phyloP scores from a whole-genome alignment of 2,329 filamentous ascomycete genomes.

The Penicillium crustosum region DNA sequence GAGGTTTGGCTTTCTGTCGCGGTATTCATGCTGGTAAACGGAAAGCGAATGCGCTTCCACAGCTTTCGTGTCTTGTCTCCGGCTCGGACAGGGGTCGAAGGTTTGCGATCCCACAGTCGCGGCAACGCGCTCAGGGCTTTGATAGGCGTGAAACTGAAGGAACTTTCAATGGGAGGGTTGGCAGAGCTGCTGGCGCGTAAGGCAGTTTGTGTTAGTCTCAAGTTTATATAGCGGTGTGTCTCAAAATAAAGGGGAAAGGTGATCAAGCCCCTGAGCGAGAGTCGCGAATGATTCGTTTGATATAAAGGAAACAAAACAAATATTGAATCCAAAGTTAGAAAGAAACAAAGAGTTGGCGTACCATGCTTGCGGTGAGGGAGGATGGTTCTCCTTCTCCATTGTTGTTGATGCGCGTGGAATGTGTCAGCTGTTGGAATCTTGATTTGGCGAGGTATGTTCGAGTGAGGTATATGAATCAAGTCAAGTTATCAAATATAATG shows the following conservation, averaged over 20 bases:
- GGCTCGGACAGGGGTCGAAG: slow-evolving; percentile 41
- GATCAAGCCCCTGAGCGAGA: slow-evolving; percentile 5
- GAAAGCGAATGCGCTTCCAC: slow-evolving; percentile 47
- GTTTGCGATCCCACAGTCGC: slow-evolving; percentile 48
- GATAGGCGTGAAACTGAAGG: slow-evolving; percentile 45
- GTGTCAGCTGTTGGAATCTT: slow-evolving; percentile 23
- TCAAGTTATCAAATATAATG: background rate
- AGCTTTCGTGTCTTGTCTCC: slow-evolving; percentile 46
- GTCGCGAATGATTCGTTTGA: background rate
- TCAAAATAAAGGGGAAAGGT: slow-evolving; percentile 4
- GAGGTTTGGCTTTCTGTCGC: slow-evolving; percentile 26
- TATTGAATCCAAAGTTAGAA: background rate
- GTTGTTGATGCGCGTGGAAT: slow-evolving; percentile 27
- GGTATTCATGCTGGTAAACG: slow-evolving; percentile 36
- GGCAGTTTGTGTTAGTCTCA: slow-evolving; percentile 15
- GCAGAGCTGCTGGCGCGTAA: slow-evolving; percentile 8
- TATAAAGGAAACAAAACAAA: background rate
- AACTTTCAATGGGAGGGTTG: slow-evolving; percentile 21
- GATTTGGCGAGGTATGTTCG: background rate
- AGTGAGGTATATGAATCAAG: background rate
- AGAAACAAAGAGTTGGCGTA: slow-evolving; percentile 13
- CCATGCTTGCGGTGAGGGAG: slow-evolving; percentile 21
- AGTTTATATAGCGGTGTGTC: background rate
- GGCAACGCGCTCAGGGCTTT: slow-evolving; percentile 36
- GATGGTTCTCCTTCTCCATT: slow-evolving; percentile 22